Evolutionary conservation across 257 asterid species (phyloP), one percentile per base, ranked within the genome.

Genomic region (Solanum ossicruentum): DNA sequence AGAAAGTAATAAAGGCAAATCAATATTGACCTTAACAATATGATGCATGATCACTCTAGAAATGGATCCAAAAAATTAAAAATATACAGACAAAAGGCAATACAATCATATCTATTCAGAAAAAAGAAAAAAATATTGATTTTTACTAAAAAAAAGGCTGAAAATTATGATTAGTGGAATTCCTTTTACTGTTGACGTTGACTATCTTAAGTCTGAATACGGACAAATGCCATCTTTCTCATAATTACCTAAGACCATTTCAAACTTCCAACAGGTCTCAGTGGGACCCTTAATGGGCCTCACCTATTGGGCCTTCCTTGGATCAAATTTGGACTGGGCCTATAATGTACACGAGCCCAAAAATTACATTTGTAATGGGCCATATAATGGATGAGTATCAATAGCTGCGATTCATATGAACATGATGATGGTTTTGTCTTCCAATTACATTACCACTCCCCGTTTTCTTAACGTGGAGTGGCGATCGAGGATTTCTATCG

Each of bases 401-500:
- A 85, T 88, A 82, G 92, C 88, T 23, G 61, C 83, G 28, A 81
- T 78, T 32, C 3, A 57, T 1, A 67, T 85, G 20, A 21, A 3
- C 6, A 20, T 85, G 16, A 32, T 69, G 85, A 32, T 69, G 85
- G 57, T 39, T 80, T 43, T 51, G 47, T 9, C 73, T 71, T 6
- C 61, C 87, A 7, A 55, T 63, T 0, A 73, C 83, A 6, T 69
- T 58, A 11, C 85, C 87, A 6, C 89, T 85, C 15, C 26, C 49
- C 1, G 88, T 84, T 20, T 82, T 83, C 87, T 90, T 86, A 51
- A 67, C 23, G 43, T 55, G 90, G 7, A 26, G 86, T 15, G 90
- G 89, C 1, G 90, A 80, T 3, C 83, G 89, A 17, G 82, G 81
- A 7, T 85, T 89, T n/a, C 84, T 80, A 12, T 81, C 12, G 11